These are phyloP conservation scores for Eragrostis tef DNA, from an alignment of 202 grass and related monocot genomes.

Conservation along the genomic window DNA sequence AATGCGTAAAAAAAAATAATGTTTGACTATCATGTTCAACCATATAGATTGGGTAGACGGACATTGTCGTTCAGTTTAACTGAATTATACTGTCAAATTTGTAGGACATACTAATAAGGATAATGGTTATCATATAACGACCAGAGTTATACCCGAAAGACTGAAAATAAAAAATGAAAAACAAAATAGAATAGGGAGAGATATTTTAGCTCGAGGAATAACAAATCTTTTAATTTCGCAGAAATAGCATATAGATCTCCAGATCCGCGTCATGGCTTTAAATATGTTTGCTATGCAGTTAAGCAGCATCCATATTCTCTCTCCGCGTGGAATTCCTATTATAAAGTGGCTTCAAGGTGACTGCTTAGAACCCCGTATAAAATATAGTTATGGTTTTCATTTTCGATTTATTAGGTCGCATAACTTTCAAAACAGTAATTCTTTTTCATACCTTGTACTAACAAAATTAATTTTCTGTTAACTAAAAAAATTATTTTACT, in stretches of 20 bases:
- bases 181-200: background rate
- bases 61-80: background rate
- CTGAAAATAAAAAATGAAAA: background rate
- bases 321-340: constrained; percentile 91
- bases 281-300: constrained; percentile 83
- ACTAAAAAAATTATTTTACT: background rate
- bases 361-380: constrained; percentile 25
- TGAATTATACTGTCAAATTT: background rate
- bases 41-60: background rate
- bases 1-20: background rate
- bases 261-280: constrained; percentile 86
- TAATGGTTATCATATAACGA: background rate
- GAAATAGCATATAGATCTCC: constrained; percentile 89
- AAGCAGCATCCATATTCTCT: constrained; percentile 78
- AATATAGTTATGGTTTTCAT: background rate
- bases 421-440: background rate
- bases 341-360: constrained; percentile 93
- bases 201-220: constrained; percentile 14
- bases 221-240: constrained; percentile 44
- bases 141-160: background rate
- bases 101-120: background rate
- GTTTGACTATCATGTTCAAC: background rate
- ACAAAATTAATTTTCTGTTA: background rate
- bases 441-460: constrained; percentile 4
- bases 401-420: background rate